These are phyloP conservation scores for Aspergillus sp. DNA, from an alignment of 2,329 filamentous ascomycete genomes.

Conservation along the genomic window DNA sequence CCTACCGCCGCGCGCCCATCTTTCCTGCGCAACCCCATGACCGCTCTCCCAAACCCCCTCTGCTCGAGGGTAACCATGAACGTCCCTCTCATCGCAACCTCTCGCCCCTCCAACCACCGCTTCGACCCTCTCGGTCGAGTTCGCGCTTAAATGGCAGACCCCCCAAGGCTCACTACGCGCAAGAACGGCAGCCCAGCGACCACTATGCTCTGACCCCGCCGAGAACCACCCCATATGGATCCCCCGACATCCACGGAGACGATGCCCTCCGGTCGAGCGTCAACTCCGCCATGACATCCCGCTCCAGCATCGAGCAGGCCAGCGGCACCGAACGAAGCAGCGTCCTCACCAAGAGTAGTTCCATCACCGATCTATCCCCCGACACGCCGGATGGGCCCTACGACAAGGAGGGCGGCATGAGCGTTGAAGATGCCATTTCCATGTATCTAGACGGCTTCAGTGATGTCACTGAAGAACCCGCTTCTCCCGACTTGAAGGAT, in stretches of 20 bases:
- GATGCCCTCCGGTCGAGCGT: constrained; percentile 54
- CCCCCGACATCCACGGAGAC: constrained; percentile 30
- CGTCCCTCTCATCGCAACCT: constrained; percentile 24
- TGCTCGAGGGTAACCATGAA: constrained; percentile 24
- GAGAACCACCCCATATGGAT: constrained; percentile 30
- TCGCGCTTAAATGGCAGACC: constrained; percentile 31
- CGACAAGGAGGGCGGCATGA: constrained; percentile 53
- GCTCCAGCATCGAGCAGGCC: constrained; percentile 56
- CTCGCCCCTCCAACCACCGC: constrained; percentile 24
- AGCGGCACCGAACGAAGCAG: constrained; percentile 80
- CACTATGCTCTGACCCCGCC: constrained; percentile 27
- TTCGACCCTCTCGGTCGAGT: constrained; percentile 39
- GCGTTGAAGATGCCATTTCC: constrained; percentile 60
- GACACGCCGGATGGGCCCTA: constrained; percentile 67
- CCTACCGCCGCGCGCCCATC: constrained; percentile 19
- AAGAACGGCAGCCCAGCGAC: constrained; percentile 27
- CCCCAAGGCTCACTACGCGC: constrained; percentile 24
- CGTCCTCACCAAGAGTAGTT: constrained; percentile 75
- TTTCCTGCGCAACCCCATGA: constrained; percentile 21
- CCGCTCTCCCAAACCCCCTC: constrained; percentile 15
- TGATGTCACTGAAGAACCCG: constrained; percentile 42
- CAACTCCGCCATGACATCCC: constrained; percentile 60
- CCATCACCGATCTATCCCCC: constrained; percentile 59
- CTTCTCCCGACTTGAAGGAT: constrained; percentile 29
- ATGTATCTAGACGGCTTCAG: constrained; percentile 61